A percentile compares a stretch with the other conserved stretches of the same genome.
phyloP scores from a whole-genome alignment of 176 grass and related monocot species.

The sorghum (Sorghum bicolor) region DNA sequence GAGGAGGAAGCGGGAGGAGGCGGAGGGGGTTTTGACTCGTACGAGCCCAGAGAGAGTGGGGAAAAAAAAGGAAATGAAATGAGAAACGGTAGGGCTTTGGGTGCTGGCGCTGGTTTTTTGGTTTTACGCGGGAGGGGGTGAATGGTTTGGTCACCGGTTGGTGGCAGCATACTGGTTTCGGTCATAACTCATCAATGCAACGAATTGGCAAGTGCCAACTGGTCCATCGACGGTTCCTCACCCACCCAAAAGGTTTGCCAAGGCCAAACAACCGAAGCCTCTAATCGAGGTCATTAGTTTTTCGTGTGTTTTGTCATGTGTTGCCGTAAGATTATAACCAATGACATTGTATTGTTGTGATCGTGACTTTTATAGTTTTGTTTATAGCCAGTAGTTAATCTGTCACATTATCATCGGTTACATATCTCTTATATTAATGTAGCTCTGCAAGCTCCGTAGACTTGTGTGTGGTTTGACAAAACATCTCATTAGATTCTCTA shows the following conservation, averaged over 20 bases:
- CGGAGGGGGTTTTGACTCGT: conserved; percentile 20
- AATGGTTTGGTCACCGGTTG: conserved; percentile 32
- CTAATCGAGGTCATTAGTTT: background rate
- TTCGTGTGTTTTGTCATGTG: background rate
- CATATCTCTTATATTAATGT: background rate
- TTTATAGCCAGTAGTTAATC: background rate
- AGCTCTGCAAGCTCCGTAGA: too few relatives aligned
- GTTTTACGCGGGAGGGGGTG: background rate
- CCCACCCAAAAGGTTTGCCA: background rate
- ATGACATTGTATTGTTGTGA: background rate
- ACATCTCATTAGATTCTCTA: too few relatives aligned
- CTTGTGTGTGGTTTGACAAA: too few relatives aligned
- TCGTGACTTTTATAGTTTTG: background rate
- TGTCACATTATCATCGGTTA: background rate
- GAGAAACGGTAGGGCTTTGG: background rate
- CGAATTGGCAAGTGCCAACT: conserved; percentile 2
- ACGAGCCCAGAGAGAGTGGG: background rate
- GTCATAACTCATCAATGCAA: conserved; percentile 10
- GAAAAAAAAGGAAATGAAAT: background rate
- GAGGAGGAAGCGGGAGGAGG: background rate
- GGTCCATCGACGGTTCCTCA: background rate
- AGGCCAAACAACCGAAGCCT: background rate
- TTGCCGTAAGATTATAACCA: background rate
- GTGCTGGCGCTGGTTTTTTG: background rate
- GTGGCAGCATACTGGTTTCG: conserved; percentile 7